A percentile compares a stretch with the other conserved stretches of the same genome.
phyloP scores from a whole-genome alignment of 2,329 filamentous ascomycete genomes.

The Fusarium sp. region DNA sequence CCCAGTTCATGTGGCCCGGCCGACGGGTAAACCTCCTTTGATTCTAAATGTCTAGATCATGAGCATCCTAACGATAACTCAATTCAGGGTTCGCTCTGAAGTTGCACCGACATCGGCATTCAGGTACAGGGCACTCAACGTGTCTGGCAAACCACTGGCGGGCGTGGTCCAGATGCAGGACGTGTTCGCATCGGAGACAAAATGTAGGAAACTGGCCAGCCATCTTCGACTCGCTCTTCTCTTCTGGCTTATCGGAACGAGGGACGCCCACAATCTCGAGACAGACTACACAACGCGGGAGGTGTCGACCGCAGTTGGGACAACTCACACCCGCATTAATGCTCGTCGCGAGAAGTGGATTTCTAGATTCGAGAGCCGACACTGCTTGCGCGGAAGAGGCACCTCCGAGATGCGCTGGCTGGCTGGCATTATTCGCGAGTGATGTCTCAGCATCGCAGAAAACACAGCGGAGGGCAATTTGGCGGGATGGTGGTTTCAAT shows the following conservation, averaged over 20 bases:
- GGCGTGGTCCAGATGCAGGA: constrained; percentile 73
- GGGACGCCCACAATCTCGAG: constrained; percentile 72
- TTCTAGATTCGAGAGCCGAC: constrained; percentile 52
- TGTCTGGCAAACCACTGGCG: constrained; percentile 73
- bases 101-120: constrained; percentile 73
- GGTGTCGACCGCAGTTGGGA: constrained; percentile 71
- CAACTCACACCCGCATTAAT: constrained; percentile 71
- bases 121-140: constrained; percentile 72
- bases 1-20: background rate
- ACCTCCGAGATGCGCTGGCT: constrained; percentile 15
- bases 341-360: constrained; percentile 66
- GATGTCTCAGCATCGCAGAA: constrained; percentile 75
- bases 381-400: constrained; percentile 27
- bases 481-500: constrained; percentile 65
- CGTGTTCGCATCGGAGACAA: constrained; percentile 74
- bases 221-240: constrained; percentile 58
- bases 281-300: constrained; percentile 74
- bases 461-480: constrained; percentile 79
- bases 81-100: constrained; percentile 68
- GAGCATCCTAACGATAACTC: constrained; percentile 54
- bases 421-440: constrained; percentile 51
- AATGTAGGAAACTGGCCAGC: constrained; percentile 73
- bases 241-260: constrained; percentile 66
- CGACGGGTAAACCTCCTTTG: background rate
- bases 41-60: background rate